phyloP scores from a whole-genome alignment of 352 stramenopile genomes.

The Phytophthora sp. region DNA sequence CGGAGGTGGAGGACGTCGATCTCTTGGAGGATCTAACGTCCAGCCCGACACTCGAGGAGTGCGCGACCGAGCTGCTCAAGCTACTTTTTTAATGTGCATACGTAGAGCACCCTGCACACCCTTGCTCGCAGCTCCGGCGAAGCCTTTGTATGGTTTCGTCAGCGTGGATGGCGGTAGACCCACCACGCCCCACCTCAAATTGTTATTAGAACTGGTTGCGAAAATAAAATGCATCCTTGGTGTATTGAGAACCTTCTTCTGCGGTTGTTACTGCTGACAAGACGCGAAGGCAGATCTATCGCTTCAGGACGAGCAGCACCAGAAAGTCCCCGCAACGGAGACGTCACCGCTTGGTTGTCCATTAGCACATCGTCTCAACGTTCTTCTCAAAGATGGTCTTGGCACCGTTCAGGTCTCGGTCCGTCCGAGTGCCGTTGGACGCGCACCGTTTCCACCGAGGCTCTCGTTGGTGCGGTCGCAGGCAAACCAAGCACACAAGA shows the following conservation, averaged over 20 bases:
- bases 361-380: no score
- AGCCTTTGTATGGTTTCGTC: neutral
- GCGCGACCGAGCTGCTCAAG: constrained; percentile 59
- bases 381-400: no score
- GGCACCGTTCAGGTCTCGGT: no score
- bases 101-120: constrained; percentile 4
- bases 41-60: constrained; percentile 62
- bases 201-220: constrained; percentile 8
- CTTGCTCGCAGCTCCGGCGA: neutral
- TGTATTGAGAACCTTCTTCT: neutral
- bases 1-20: constrained; percentile 16
- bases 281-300: no score
- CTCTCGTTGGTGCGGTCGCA: no score
- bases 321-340: no score
- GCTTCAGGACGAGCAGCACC: no score
- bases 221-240: constrained; percentile 5
- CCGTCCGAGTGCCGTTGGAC: no score
- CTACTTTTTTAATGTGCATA: constrained; percentile 53
- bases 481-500: no score
- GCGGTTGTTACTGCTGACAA: no score
- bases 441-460: no score
- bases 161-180: neutral
- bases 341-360: no score
- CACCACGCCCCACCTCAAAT: neutral
- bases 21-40: constrained; percentile 38